Conservation (phyloP, 2,329 filamentous ascomycete species). For the Colletotrichum sp. region DNA sequence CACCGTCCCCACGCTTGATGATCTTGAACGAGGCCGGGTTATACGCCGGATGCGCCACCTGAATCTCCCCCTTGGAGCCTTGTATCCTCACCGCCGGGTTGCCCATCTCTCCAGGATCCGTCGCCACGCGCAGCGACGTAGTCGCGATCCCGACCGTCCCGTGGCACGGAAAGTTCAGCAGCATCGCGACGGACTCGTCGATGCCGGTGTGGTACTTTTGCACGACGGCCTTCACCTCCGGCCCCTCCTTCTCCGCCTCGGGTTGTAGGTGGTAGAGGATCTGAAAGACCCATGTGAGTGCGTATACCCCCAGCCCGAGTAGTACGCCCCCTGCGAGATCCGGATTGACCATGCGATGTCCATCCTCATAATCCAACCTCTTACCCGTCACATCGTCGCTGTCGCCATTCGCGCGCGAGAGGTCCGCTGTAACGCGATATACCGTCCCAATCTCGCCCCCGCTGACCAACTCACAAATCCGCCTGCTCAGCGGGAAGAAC, state of each 20-base stretch:
- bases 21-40: conserved; percentile 71
- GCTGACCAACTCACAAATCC: conserved; percentile 68
- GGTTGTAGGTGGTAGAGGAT: conserved; percentile 82
- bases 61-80: conserved; percentile 81
- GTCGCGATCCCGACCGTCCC: conserved; percentile 75
- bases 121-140: conserved; percentile 65
- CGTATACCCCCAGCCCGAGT: conserved; percentile 86
- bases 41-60: conserved; percentile 75
- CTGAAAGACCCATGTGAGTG: conserved; percentile 89
- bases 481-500: conserved; percentile 83
- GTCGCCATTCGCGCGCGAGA: conserved; percentile 63
- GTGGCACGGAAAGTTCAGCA: conserved; percentile 74
- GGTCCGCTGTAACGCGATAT: conserved; percentile 62
- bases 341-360: conserved; percentile 79
- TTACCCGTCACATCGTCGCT: conserved; percentile 41
- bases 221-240: conserved; percentile 70
- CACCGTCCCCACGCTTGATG: conserved; percentile 53
- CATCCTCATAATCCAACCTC: conserved; percentile 59
- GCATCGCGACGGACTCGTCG: conserved; percentile 77
- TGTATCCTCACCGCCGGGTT: conserved; percentile 80
- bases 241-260: conserved; percentile 69
- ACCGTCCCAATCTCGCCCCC: conserved; percentile 63
- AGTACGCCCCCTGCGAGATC: conserved; percentile 83
- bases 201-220: conserved; percentile 76
- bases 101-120: conserved; percentile 62